Evolutionary conservation across 129 eudicot genomes (phyloP).

Genomic region (Helianthus tuberosus): DNA sequence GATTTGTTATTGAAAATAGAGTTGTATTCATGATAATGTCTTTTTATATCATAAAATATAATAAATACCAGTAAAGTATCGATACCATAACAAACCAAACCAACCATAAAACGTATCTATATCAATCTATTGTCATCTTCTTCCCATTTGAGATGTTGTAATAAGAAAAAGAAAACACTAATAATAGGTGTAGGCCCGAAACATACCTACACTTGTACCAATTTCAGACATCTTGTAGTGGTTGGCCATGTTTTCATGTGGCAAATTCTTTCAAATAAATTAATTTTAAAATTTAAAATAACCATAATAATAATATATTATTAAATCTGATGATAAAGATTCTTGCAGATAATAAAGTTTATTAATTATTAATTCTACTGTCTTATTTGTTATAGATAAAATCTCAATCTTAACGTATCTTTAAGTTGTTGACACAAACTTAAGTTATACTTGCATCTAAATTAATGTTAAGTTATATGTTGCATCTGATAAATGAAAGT

Average conservation of each 20-base stretch:
- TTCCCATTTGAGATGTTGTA: not conserved
- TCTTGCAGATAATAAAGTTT: not conserved
- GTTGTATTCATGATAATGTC: too few species aligned
- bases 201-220: constrained; percentile 24
- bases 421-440: not conserved
- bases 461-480: not conserved
- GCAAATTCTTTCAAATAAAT: not conserved
- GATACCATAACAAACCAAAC: too few species aligned
- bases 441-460: not conserved
- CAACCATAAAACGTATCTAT: too few species aligned
- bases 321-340: not conserved
- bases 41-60: too few species aligned
- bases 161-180: not conserved
- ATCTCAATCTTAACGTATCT: not conserved
- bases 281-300: not conserved
- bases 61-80: too few species aligned
- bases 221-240: constrained; percentile 35
- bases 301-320: not conserved
- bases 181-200: constrained; percentile 30
- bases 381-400: not conserved
- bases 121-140: too few species aligned
- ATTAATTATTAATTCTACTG: not conserved
- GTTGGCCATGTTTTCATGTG: constrained; percentile 27
- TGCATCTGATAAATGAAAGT: too few species aligned
- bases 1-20: too few species aligned